Percentiles rank a stretch among this genome's conserved stretches.
Conservation (phyloP, 1,284 basidiomycete species). For the Athelia sp. region DNA sequence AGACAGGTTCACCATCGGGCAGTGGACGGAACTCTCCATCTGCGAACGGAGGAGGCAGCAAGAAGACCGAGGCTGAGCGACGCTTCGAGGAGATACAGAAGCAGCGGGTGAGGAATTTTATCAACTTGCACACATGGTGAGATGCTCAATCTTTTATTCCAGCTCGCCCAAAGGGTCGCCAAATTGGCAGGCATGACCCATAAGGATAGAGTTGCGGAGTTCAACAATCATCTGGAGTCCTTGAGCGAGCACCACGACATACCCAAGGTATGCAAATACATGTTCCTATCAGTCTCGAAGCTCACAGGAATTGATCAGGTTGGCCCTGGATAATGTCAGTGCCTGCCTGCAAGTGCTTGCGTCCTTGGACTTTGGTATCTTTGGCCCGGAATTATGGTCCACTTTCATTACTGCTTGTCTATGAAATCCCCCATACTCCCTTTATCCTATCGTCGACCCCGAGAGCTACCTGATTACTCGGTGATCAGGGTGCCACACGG, state of each 20-base stretch:
- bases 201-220: constrained; percentile 92
- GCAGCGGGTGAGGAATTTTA: constrained; percentile 60
- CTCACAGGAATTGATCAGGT: constrained; percentile 41
- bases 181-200: constrained; percentile 86
- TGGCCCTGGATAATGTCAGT: constrained; percentile 67
- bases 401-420: too few relatives aligned
- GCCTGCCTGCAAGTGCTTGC: too few relatives aligned
- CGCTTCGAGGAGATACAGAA: constrained; percentile 85
- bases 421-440: too few relatives aligned
- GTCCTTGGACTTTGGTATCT: too few relatives aligned
- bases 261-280: constrained; percentile 61
- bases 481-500: too few relatives aligned
- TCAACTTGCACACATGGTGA: neutral
- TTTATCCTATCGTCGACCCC: too few relatives aligned
- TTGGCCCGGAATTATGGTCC: too few relatives aligned
- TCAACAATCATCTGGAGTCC: constrained; percentile 85
- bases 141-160: constrained; percentile 9
- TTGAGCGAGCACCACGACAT: constrained; percentile 94
- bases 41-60: constrained; percentile 34
- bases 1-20: constrained; percentile 41
- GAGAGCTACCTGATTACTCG: too few relatives aligned
- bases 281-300: constrained; percentile 3
- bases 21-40: constrained; percentile 59
- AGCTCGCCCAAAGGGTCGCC: constrained; percentile 80
- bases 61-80: constrained; percentile 86